Conservation (phyloP, 345 rosid species). For the Luvunga scandens region DNA sequence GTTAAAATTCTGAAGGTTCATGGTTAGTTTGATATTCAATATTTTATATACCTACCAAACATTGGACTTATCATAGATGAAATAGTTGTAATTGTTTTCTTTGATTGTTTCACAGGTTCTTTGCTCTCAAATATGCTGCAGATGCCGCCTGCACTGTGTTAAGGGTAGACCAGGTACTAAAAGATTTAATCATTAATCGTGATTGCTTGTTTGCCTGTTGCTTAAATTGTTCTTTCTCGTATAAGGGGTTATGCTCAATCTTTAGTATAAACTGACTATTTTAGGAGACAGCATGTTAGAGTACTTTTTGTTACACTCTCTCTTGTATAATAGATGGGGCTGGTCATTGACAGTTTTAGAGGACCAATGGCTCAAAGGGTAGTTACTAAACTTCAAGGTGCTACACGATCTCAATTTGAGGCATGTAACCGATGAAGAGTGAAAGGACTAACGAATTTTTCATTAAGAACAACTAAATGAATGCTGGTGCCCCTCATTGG, state of each 20-base stretch:
- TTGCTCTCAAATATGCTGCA: conserved; percentile 92
- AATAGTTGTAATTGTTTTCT: background rate
- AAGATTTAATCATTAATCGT: background rate
- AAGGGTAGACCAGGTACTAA: conserved; percentile 89
- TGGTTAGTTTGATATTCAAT: background rate
- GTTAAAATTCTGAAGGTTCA: background rate
- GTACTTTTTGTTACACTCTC: background rate
- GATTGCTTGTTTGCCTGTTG: background rate
- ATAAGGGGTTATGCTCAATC: background rate
- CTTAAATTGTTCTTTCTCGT: background rate
- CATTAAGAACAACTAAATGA: background rate
- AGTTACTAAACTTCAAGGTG: background rate
- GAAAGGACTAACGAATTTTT: background rate
- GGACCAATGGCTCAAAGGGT: background rate
- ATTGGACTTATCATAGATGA: background rate
- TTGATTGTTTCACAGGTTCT: conserved; percentile 46
- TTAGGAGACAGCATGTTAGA: background rate
- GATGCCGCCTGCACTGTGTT: conserved; percentile 97
- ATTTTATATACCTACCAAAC: background rate
- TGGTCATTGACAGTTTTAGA: background rate
- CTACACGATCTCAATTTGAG: background rate
- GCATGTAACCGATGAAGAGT: background rate
- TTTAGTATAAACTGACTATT: background rate
- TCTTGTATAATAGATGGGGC: background rate
- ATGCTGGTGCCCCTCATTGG: background rate